These are phyloP conservation scores for Penicillium sumatraense DNA, from an alignment of 2,329 filamentous ascomycete species.

Conservation along the genomic window DNA sequence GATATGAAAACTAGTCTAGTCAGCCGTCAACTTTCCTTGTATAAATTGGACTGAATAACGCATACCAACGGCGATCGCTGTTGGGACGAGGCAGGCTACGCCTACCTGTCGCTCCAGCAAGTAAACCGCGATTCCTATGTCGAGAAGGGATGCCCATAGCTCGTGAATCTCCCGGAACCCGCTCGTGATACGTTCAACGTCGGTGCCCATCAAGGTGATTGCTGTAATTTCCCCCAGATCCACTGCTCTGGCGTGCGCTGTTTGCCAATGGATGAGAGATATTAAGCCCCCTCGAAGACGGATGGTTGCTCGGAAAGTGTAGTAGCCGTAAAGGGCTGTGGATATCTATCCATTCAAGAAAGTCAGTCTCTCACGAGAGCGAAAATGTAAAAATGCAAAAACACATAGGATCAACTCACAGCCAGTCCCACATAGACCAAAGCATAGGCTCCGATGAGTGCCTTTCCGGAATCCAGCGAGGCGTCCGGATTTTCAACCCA, in stretches of 20 bases:
- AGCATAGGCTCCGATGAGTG: constrained; percentile 39
- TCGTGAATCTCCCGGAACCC: constrained; percentile 25
- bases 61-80: constrained; percentile 13
- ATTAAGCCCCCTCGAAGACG: constrained; percentile 47
- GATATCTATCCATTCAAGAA: no score
- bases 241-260: constrained; percentile 44
- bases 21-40: no score
- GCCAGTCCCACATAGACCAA: constrained; percentile 46
- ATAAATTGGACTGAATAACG: no score
- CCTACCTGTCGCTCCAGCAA: constrained; percentile 18
- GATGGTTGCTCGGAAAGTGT: constrained; percentile 40
- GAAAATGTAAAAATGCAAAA: no score
- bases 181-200: constrained; percentile 42
- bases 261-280: constrained; percentile 56
- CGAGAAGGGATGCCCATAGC: constrained; percentile 12
- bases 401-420: no score
- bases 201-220: constrained; percentile 54
- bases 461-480: constrained; percentile 31
- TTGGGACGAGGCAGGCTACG: constrained; percentile 18
- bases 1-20: constrained; percentile 15
- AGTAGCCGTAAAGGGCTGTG: constrained; percentile 38
- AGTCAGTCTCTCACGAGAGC: no score
- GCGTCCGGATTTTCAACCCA: no score
- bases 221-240: constrained; percentile 40
- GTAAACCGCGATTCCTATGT: constrained; percentile 19